Conservation (phyloP, 2,329 filamentous ascomycete species). For the Celoporthe dispersa region DNA sequence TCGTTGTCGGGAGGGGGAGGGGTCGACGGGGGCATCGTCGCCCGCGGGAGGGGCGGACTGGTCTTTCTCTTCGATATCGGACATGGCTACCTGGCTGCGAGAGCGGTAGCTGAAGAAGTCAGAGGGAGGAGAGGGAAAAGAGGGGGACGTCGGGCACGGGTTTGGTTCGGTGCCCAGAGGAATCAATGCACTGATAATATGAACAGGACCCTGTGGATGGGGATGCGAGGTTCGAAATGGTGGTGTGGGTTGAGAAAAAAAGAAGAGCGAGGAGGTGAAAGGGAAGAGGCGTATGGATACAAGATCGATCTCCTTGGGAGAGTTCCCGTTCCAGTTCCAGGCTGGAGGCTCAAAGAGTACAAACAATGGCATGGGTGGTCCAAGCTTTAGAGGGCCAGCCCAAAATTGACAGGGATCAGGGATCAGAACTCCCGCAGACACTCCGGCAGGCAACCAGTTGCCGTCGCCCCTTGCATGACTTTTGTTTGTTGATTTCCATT, state of each 20-base stretch:
- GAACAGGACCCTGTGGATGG: not conserved
- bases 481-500: slow-evolving; percentile 13
- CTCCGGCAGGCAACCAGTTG: slow-evolving; percentile 4
- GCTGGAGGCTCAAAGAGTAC: slow-evolving; percentile 9
- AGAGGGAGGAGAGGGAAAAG: no score
- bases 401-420: slow-evolving; percentile 5
- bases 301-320: slow-evolving; percentile 1
- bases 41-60: slow-evolving; percentile 13
- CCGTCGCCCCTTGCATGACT: slow-evolving; percentile 13
- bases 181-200: not conserved
- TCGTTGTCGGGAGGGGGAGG: slow-evolving; percentile 16
- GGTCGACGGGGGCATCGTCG: slow-evolving; percentile 18
- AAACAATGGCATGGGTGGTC: not conserved
- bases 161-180: not conserved
- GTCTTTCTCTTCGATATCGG: slow-evolving; percentile 28
- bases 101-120: not conserved
- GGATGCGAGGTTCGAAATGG: not conserved
- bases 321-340: not conserved
- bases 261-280: not conserved
- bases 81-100: slow-evolving; percentile 38
- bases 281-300: not conserved
- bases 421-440: not conserved
- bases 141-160: not conserved
- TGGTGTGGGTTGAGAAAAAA: not conserved
- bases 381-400: slow-evolving; percentile 1